Conservation (phyloP, 2,329 filamentous ascomycete species). For the Aspergillus puulaauensis region DNA sequence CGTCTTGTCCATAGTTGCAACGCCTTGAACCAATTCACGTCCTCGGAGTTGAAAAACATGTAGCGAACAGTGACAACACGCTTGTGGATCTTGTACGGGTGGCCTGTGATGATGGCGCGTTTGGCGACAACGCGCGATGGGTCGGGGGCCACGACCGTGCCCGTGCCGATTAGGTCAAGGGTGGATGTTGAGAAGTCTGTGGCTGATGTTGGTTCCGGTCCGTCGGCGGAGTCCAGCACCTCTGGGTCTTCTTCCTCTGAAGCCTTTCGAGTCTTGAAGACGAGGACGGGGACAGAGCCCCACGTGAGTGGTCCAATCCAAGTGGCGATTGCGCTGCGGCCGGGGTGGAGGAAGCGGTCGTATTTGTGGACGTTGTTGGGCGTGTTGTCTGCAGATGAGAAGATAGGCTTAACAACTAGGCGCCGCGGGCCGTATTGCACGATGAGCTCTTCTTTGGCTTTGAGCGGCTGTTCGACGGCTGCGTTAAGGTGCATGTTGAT, state of each 20-base stretch:
- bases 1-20: conserved; percentile 91
- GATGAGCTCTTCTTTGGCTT: conserved; percentile 88
- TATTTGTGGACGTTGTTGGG: conserved; percentile 98
- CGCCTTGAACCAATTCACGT: conserved; percentile 97
- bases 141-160: conserved; percentile 79
- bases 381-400: conserved; percentile 84
- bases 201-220: conserved; percentile 27
- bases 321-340: conserved; percentile 81
- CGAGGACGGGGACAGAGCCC: conserved; percentile 86
- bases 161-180: conserved; percentile 77
- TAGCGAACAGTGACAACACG: conserved; percentile 94
- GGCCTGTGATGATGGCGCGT: conserved; percentile 87
- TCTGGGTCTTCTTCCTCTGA: conserved; percentile 32
- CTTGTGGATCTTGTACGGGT: conserved; percentile 99
- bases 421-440: conserved; percentile 87
- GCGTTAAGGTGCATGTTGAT: conserved; percentile 83
- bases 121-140: conserved; percentile 81
- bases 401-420: conserved; percentile 84
- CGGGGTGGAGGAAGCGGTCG: conserved; percentile 86
- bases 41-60: conserved; percentile 98
- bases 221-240: conserved; percentile 45
- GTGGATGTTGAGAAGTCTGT: conserved; percentile 26
- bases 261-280: conserved; percentile 64
- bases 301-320: conserved; percentile 90
- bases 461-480: conserved; percentile 72